phyloP scores from a whole-genome alignment of 2,329 filamentous ascomycete genomes.

The Didymella pinodella region DNA sequence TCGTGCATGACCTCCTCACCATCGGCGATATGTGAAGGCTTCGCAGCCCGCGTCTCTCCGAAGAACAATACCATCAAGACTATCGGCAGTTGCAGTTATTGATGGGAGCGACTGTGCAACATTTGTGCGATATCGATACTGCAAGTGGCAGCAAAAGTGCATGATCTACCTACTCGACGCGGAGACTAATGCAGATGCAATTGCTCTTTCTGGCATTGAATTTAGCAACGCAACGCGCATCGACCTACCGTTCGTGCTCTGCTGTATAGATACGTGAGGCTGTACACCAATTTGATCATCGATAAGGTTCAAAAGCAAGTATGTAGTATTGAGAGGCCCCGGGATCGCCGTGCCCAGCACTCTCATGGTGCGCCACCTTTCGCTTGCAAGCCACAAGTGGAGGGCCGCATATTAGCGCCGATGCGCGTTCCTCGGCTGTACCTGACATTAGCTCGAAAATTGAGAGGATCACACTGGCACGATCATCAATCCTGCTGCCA shows the following conservation, averaged over 20 bases:
- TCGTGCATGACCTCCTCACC: not conserved
- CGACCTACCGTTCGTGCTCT: slow-evolving; percentile 3
- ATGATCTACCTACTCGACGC: not conserved
- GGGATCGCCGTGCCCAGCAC: slow-evolving; percentile 36
- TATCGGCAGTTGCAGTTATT: not conserved
- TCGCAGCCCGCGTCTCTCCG: not conserved
- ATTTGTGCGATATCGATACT: not conserved
- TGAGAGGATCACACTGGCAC: not conserved
- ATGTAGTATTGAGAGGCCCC: slow-evolving; percentile 21
- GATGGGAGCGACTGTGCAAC: not conserved
- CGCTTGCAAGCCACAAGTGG: slow-evolving; percentile 40
- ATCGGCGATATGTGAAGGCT: slow-evolving; percentile 1
- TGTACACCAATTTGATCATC: not conserved
- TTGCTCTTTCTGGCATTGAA: not conserved
- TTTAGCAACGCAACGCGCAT: not conserved
- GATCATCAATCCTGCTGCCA: not conserved
- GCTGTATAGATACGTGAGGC: not conserved
- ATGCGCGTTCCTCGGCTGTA: slow-evolving; percentile 20
- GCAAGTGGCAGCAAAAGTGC: not conserved
- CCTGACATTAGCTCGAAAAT: slow-evolving; percentile 1
- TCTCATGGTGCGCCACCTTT: slow-evolving; percentile 37
- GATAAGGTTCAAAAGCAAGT: slow-evolving; percentile 20
- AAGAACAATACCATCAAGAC: not conserved
- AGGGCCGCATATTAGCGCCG: slow-evolving; percentile 22
- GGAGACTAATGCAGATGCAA: not conserved